Base-by-base conservation (phyloP, 768 basidiomycete species). In the Gyrodon lividus region DNA sequence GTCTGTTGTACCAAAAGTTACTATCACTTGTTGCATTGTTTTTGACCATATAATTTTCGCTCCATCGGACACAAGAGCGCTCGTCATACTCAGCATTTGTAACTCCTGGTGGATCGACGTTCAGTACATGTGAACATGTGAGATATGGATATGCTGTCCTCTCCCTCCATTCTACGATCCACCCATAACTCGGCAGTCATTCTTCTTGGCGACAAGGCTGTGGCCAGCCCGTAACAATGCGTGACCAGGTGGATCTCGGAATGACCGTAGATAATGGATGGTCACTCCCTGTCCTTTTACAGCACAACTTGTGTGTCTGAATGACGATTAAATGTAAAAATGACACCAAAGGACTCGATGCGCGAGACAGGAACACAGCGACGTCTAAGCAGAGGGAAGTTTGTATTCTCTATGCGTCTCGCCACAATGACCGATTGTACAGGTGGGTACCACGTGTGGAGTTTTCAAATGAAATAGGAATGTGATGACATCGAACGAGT, bases 281-380 rank as follows among this genome's bases (percentile, higher is more conserved):
- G 22, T 31, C 10, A 9, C 43, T 33, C 37, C 35, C 30, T 30
- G 41, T 3, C 37, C 46, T 41, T 45, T 41, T 35, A 20, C 44
- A 39, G 39, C 45, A 43, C 44, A 50, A 33, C 31, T 14, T 38
- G 16, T 22, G 34, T 28, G 39, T 33, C 41, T 19, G 23, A 42
- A 41, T 19, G 23, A 33, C 23, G 45, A 30, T 35, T 23, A 26
- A 20, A 46, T 48, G 55, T 60, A 54, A 53, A 54, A 35, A 55
- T n/a, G 50, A 30, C 48, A 42, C 42, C 58, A 50, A 41, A 12
- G 9, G 14, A 33, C 20, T 46, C 38, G 35, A 38, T 51, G 14
- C 26, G 47, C 44, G 28, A 49, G 43, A 39, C 16, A 24, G 26
- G 26, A 26, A 24, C 16, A 16, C 41, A 23, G 41, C 23, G 20